Base-by-base conservation (phyloP, 306 rosid species). In the Canavalia gladiata region DNA sequence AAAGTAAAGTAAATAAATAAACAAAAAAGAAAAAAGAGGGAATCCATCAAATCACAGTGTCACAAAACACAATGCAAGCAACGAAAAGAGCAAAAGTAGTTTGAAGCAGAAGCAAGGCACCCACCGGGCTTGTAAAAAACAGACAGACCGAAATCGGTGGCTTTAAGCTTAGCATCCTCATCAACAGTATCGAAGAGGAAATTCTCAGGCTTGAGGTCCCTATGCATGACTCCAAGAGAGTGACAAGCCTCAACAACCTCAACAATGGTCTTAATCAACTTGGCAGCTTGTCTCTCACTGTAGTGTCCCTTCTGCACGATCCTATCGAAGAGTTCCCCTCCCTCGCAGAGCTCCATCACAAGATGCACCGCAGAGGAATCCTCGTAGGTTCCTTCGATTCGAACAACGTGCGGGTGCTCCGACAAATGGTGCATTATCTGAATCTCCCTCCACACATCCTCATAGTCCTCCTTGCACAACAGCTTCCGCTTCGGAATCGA, bases 361-460 rank as follows among this genome's bases (percentile, higher is more conserved):
- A 89, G 67, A 39, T 89, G 90, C 11, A 89, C 90, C 9, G 87
- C 82, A 1, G 12, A 1, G 2, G 72, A 7, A 52, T 89, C 93
- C 76, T 89, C 93, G 8, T 78, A 89, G 0, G 87, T 70, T 0
- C 89, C 91, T 12, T 72, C 83, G 54, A 89, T 89, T 50, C 86
- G 79, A 1, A 89, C 93, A 0, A 89, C 88, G 70, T 89, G 47
- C 0, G 84, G 42, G 29, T 87, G 80, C 13, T 82, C 93, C 0
- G 91, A 83, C 34, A 89, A 57, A 50, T 87, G 93, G 65, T 87
- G 90, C 93, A 89, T 89, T 76, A 89, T 89, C 84, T 89, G 89
- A 89, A 89, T 89, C 88, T 89, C 91, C 59, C 87, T 84, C 91
- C 87, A 85, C 39, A 87, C 93, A 13, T 87, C 93, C 5, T 89